A percentile compares a stretch with the other conserved stretches of the same genome.
Conservation (phyloP, 1,284 basidiomycete species). For the Psilocybe mexicana region DNA sequence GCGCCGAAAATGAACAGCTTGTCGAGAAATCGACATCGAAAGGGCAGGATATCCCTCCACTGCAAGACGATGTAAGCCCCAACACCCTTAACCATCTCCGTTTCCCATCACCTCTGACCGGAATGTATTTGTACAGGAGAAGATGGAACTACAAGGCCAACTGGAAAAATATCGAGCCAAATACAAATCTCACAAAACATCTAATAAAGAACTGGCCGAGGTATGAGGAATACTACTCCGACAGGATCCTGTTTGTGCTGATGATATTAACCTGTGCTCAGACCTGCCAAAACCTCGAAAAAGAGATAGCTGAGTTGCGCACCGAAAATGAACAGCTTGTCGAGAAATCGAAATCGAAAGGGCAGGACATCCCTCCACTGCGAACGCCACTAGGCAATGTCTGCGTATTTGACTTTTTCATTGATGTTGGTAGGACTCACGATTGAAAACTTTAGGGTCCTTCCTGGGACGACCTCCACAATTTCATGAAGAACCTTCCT, state of each 20-base stretch:
- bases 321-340: not conserved
- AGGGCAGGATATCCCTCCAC: not conserved
- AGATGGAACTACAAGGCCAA: slow-evolving; percentile 1
- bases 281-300: not conserved
- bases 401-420: not conserved
- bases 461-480: not conserved
- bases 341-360: not conserved
- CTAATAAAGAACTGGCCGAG: slow-evolving; percentile 5
- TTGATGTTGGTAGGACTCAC: not conserved
- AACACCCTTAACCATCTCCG: not conserved
- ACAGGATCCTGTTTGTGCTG: not conserved
- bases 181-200: slow-evolving; percentile 8
- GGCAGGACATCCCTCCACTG: not conserved
- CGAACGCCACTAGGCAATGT: no score
- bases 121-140: not conserved
- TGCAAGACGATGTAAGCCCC: no score
- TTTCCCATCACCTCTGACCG: not conserved
- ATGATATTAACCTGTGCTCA: not conserved
- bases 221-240: not conserved
- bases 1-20: not conserved
- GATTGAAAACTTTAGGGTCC: not conserved
- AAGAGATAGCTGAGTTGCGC: not conserved
- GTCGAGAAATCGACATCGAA: not conserved
- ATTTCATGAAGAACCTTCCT: slow-evolving; percentile 2
- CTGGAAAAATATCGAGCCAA: slow-evolving; percentile 14